Conservation (phyloP, 208 protist genomes). For the Leishmania amazonensis region DNA sequence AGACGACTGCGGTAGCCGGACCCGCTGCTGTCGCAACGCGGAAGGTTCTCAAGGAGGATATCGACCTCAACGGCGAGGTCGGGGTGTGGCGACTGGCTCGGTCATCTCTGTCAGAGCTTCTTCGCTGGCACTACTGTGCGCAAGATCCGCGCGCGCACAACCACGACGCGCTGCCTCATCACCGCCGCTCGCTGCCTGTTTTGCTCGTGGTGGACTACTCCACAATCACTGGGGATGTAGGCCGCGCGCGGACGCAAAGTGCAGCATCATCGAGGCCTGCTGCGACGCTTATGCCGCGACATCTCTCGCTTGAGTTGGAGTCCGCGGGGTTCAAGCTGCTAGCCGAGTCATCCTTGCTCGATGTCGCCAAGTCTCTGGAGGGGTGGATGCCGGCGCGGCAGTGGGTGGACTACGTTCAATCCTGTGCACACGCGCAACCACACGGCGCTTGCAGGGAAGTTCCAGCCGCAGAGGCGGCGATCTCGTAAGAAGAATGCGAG, state of each 20-base stretch:
- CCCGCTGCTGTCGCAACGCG: slow-evolving; percentile 2
- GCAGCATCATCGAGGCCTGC: background rate
- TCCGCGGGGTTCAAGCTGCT: slow-evolving; percentile 48
- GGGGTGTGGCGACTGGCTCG: slow-evolving; percentile 54
- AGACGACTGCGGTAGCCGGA: background rate
- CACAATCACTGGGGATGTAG: slow-evolving; percentile 1
- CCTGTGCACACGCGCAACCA: background rate
- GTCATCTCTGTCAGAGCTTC: slow-evolving; percentile 32
- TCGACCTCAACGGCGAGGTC: slow-evolving; percentile 52
- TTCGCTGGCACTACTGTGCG: slow-evolving; percentile 80
- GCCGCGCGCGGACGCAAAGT: background rate
- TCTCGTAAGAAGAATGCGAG: background rate
- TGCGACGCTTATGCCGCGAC: slow-evolving; percentile 53
- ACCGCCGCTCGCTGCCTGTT: slow-evolving; percentile 48
- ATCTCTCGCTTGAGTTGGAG: slow-evolving; percentile 55
- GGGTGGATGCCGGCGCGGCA: slow-evolving; percentile 41
- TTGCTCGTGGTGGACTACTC: slow-evolving; percentile 78
- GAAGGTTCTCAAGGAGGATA: slow-evolving; percentile 51
- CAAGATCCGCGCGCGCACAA: slow-evolving; percentile 84
- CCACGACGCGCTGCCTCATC: slow-evolving; percentile 71
- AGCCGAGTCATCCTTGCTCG: slow-evolving; percentile 18
- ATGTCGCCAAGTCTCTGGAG: slow-evolving; percentile 28
- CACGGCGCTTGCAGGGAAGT: background rate
- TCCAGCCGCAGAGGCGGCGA: background rate
- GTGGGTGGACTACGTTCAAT: slow-evolving; percentile 17